phyloP scores from a whole-genome alignment of 2,329 filamentous ascomycete species.

The Tolypocladium sp. region DNA sequence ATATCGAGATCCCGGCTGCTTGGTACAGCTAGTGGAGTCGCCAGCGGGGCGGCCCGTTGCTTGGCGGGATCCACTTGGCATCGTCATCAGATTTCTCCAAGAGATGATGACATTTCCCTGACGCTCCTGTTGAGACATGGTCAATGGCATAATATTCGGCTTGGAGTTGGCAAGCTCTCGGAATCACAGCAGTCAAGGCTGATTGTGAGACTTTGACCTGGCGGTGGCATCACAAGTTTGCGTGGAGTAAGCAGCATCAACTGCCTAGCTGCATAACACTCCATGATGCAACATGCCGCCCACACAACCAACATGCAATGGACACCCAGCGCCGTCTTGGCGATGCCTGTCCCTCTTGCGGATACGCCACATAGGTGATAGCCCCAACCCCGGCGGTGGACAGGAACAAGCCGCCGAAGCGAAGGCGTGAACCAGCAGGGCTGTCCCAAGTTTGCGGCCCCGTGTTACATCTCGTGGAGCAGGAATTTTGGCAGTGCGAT shows the following conservation, averaged over 20 bases:
- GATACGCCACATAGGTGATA: not conserved
- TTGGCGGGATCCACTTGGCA: not conserved
- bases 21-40: not conserved
- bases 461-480: not conserved
- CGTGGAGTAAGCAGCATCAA: not conserved
- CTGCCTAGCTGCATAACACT: not conserved
- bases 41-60: not conserved
- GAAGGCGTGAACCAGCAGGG: no score
- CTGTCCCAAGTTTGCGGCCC: not conserved
- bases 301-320: not conserved
- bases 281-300: not conserved
- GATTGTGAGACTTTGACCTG: not conserved
- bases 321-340: not conserved
- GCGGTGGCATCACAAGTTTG: not conserved
- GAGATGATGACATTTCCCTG: no score
- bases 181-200: not conserved
- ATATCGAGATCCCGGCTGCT: not conserved
- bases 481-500: not conserved
- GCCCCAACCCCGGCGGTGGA: not conserved
- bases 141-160: not conserved
- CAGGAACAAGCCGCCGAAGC: not conserved
- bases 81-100: not conserved
- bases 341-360: not conserved
- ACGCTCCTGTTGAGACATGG: no score
- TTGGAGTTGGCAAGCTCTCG: not conserved